Evolutionary conservation across 495 filamentous ascomycete genomes (phyloP).

Genomic region (Penicillium salamii): DNA sequence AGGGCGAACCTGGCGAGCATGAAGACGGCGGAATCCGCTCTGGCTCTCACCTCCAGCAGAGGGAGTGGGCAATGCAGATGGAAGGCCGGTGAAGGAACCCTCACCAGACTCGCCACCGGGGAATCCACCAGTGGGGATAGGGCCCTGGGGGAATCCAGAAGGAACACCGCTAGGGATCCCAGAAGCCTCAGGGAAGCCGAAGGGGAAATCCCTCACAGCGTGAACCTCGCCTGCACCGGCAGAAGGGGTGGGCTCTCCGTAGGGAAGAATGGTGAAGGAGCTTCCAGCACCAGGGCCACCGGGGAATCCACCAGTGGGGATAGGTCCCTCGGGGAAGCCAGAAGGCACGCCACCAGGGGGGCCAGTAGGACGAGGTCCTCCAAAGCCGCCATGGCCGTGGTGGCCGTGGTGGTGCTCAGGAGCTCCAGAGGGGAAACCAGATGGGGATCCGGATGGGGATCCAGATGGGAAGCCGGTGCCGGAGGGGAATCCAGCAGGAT

Average conservation of each 20-base stretch:
- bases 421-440: slow-evolving; percentile 5
- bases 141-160: neutral
- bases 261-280: slow-evolving; percentile 1
- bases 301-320: slow-evolving; percentile 5
- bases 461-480: neutral
- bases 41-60: slow-evolving; percentile 1
- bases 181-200: slow-evolving; percentile 4
- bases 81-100: slow-evolving; percentile 1
- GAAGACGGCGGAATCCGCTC: slow-evolving; percentile 20
- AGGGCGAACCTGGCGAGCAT: slow-evolving; percentile 30
- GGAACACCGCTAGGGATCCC: neutral
- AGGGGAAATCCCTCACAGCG: neutral
- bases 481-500: neutral
- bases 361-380: slow-evolving; percentile 1
- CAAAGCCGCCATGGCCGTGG: slow-evolving; percentile 11
- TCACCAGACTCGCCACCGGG: slow-evolving; percentile 2
- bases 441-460: neutral
- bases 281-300: neutral
- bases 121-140: neutral
- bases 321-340: slow-evolving; percentile 4
- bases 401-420: neutral
- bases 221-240: neutral
- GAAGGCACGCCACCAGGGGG: neutral
- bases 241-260: slow-evolving; percentile 4
- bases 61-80: slow-evolving; percentile 2